Percentiles rank a stretch among this genome's conserved stretches.
phyloP scores from a whole-genome alignment of 805 yeast species.

The Torulaspora gathmanii region DNA sequence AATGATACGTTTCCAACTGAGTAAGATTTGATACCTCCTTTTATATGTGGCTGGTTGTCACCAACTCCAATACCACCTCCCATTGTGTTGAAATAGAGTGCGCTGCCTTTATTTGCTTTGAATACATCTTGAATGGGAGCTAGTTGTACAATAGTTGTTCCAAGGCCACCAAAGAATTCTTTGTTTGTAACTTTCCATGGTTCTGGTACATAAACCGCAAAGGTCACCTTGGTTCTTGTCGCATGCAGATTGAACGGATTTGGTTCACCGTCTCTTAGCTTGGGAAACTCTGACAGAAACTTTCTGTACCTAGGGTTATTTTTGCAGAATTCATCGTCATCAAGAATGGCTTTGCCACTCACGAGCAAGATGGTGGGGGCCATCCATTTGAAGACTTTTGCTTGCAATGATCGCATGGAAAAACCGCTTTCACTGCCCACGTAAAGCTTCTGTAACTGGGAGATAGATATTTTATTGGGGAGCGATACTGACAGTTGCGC shows the following conservation, averaged over 20 bases:
- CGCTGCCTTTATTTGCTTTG: constrained; percentile 36
- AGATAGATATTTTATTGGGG: constrained; percentile 40
- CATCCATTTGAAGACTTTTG: constrained; percentile 81
- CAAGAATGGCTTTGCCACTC: constrained; percentile 51
- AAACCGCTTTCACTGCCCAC: constrained; percentile 71
- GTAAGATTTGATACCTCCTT: constrained; percentile 43
- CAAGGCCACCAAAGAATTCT: constrained; percentile 61
- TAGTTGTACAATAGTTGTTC: constrained; percentile 58
- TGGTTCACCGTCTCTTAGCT: constrained; percentile 35
- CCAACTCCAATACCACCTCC: constrained; percentile 90
- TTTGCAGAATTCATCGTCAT: constrained; percentile 24
- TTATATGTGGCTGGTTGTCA: constrained; percentile 54
- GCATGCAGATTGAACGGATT: constrained; percentile 13
- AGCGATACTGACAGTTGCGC: constrained; percentile 42
- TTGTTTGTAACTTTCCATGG: constrained; percentile 80
- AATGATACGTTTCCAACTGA: constrained; percentile 75
- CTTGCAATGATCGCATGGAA: constrained; percentile 81
- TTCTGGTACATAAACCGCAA: constrained; percentile 57
- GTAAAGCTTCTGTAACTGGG: constrained; percentile 57
- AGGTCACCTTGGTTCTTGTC: constrained; percentile 44
- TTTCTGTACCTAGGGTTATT: constrained; percentile 42
- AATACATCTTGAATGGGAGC: constrained; percentile 61
- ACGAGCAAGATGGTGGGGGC: constrained; percentile 75
- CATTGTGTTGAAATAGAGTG: constrained; percentile 60
- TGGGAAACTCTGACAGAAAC: constrained; percentile 49